These are phyloP conservation scores for Solanum tarapatanum DNA, from an alignment of 257 asterid genomes.

Conservation along the genomic window DNA sequence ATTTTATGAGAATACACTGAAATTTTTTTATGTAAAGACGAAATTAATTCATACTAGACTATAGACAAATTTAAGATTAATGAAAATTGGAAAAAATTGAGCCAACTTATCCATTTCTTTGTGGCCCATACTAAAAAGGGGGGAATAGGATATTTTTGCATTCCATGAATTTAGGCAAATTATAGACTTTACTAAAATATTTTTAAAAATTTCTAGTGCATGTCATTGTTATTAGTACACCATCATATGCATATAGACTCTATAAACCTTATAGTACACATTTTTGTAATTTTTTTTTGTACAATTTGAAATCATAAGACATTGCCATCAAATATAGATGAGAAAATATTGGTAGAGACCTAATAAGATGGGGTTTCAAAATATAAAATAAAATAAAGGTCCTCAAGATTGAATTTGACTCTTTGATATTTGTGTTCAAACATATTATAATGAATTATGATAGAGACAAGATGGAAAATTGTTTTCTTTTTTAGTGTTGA, in stretches of 20 bases:
- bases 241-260: conserved; percentile 13
- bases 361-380: background rate
- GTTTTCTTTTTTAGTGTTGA: background rate
- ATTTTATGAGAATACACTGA: background rate
- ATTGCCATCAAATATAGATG: background rate
- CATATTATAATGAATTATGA: conserved; percentile 16
- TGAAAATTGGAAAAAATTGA: background rate
- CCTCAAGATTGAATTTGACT: conserved; percentile 23
- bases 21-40: background rate
- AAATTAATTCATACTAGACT: background rate
- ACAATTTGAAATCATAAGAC: background rate
- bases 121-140: background rate
- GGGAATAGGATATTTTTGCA: background rate
- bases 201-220: background rate
- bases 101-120: background rate
- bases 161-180: background rate
- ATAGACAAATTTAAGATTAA: background rate
- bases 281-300: background rate
- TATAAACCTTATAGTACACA: background rate
- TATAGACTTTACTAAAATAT: background rate
- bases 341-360: background rate
- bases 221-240: conserved; percentile 4
- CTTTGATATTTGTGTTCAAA: conserved; percentile 20
- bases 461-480: background rate
- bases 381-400: background rate